Base-by-base conservation (phyloP, 2,329 filamentous ascomycete species). In the Cyphellophora europaea region DNA sequence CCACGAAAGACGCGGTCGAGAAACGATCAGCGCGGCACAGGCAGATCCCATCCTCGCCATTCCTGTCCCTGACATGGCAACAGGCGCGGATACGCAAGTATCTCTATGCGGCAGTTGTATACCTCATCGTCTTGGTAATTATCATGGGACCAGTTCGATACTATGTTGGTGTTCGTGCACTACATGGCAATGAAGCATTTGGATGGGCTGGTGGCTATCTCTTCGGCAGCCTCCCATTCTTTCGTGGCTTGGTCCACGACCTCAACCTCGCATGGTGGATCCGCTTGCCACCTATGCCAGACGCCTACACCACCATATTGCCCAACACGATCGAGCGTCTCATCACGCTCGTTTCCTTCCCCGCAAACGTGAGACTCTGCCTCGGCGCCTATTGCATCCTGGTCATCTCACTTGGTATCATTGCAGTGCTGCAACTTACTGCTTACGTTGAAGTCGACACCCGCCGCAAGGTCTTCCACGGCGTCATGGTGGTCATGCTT, bases 401-500 rank as follows among this genome's bases (percentile, higher is more conserved):
- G 3, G 75, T 93, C 36, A 71, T 96, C 11, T 54, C 73, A 11
- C 54, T 76, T 2, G 91, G 89, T 1, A 69, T 96, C 21, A 62
- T 77, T 6, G 67, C 83, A 3, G 84, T 95, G 5, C 74, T 91
- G 34, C 74, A 71, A 27, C 71, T 93, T 23, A 83, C 81, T 27
- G 67, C 77, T 3, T 66, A 84, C 32, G 88, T 83, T 47, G 88
- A 95, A 59, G 89, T 98, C 30, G 91, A 98, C 60, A 98, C 91
- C 1, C 76, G 91, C 32, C 78, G 91, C 33, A 98, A 98, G 59
- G 84, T 96, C 15, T 98, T 98, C 57, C 91, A 98, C 58, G 93
- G 93, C 48, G 94, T 89, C 72, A 96, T 96, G 82, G 89, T 96
- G 5, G 77, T 78, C 37, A 95, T 98, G 85, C 79, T 98, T 37